These are phyloP conservation scores for Oryza nivara DNA, from an alignment of 176 grass and related monocot species.

Conservation along the genomic window DNA sequence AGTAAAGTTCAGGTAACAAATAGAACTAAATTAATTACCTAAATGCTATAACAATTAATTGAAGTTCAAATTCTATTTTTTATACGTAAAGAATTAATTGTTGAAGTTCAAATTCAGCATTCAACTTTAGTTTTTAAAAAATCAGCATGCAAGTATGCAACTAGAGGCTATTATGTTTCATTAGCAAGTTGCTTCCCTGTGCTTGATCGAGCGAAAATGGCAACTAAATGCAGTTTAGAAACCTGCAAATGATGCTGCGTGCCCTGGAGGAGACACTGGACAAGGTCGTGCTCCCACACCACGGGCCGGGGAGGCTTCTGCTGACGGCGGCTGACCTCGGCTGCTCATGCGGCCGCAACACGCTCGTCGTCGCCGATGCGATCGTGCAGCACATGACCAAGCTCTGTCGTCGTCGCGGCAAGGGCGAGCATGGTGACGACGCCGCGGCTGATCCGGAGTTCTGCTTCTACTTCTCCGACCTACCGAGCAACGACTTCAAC, in stretches of 20 bases:
- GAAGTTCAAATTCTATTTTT: no score
- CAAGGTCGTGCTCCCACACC: neutral
- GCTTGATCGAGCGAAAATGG: neutral
- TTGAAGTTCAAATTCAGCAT: no score
- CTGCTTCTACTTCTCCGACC: neutral
- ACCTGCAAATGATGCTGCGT: neutral
- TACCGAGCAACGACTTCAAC: neutral
- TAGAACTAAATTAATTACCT: no score
- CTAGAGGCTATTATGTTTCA: no score
- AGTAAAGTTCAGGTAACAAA: no score
- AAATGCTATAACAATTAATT: no score
- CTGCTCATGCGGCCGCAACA: neutral
- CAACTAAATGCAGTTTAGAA: neutral
- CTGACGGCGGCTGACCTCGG: neutral
- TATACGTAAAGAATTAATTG: no score
- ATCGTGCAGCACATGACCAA: neutral
- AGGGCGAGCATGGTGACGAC: no score
- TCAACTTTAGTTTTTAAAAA: no score
- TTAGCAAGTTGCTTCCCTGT: no score
- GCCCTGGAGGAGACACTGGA: neutral
- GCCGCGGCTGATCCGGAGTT: neutral
- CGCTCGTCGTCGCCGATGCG: neutral
- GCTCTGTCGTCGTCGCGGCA: neutral
- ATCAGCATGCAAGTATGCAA: no score
- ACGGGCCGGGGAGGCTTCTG: neutral